These are phyloP conservation scores for Vitis hybrid DNA, from an alignment of 177 flowering plant species.

Conservation along the genomic window DNA sequence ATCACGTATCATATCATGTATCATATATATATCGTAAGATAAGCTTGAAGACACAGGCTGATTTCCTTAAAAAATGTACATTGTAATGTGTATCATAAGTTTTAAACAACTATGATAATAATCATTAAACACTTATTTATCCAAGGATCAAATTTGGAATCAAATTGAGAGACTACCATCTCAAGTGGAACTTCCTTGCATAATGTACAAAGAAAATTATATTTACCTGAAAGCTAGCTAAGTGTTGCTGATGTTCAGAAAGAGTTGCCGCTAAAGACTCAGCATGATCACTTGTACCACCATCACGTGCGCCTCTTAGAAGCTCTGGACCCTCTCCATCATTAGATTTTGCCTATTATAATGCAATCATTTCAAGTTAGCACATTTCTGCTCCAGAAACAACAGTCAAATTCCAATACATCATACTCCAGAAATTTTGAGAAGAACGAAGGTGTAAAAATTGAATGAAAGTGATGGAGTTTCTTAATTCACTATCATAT, in stretches of 20 bases:
- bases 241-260: slow-evolving; percentile 92
- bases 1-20: too few relatives aligned
- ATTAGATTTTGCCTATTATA: slow-evolving; percentile 85
- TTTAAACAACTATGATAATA: too few relatives aligned
- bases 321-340: slow-evolving; percentile 98
- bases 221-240: slow-evolving; percentile 92
- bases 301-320: slow-evolving; percentile 59
- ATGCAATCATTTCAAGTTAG: slow-evolving; percentile 6
- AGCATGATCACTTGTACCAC: slow-evolving; percentile 79
- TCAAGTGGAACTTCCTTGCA: background rate
- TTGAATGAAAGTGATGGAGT: background rate
- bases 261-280: slow-evolving; percentile 91
- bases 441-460: background rate
- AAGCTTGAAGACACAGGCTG: too few relatives aligned
- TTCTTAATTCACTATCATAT: too few relatives aligned
- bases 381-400: slow-evolving; percentile 6
- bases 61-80: too few relatives aligned
- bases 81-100: too few relatives aligned
- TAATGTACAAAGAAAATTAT: background rate
- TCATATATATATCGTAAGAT: too few relatives aligned
- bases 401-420: slow-evolving; percentile 4
- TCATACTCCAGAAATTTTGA: background rate
- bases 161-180: background rate
- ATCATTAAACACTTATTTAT: too few relatives aligned
- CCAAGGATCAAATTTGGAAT: background rate